Conservation (phyloP, 2,329 filamentous ascomycete species). For the Leptographium flavum region DNA sequence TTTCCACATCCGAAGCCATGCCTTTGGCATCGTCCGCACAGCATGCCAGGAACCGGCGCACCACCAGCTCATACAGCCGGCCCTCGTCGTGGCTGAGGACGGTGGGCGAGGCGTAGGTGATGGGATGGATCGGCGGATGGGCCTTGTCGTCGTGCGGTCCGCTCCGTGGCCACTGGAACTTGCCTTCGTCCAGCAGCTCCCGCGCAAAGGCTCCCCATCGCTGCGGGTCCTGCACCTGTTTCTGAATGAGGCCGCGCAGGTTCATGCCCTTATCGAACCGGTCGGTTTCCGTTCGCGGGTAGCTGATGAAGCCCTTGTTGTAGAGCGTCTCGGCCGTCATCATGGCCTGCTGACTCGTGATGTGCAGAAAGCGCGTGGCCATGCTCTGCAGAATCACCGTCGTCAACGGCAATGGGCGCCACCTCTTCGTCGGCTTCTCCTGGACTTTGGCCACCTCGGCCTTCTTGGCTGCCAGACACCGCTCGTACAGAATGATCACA, state of each 20-base stretch:
- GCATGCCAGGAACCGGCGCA: slow-evolving; percentile 82
- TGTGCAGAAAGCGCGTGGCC: slow-evolving; percentile 74
- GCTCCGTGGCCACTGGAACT: slow-evolving; percentile 64
- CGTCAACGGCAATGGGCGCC: slow-evolving; percentile 83
- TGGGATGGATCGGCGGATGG: slow-evolving; percentile 91
- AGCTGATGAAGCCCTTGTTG: slow-evolving; percentile 91
- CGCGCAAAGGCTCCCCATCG: slow-evolving; percentile 74
- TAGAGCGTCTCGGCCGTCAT: slow-evolving; percentile 75
- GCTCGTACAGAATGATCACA: slow-evolving; percentile 70
- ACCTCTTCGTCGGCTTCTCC: slow-evolving; percentile 85
- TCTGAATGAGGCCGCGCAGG: slow-evolving; percentile 63
- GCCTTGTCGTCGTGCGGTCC: slow-evolving; percentile 91
- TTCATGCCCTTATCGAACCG: slow-evolving; percentile 88
- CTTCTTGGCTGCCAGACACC: slow-evolving; percentile 60
- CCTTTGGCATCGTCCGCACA: slow-evolving; percentile 91
- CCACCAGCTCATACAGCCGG: slow-evolving; percentile 82
- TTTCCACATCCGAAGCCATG: slow-evolving; percentile 68
- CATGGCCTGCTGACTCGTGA: slow-evolving; percentile 88
- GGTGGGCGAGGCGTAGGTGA: slow-evolving; percentile 61
- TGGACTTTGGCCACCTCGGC: slow-evolving; percentile 75
- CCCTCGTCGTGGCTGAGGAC: slow-evolving; percentile 54
- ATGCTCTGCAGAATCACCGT: slow-evolving; percentile 96
- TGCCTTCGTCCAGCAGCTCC: slow-evolving; percentile 52
- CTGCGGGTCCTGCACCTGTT: slow-evolving; percentile 56
- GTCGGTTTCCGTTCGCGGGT: slow-evolving; percentile 93